Conservation (phyloP, 257 asterid genomes). For the Mentha longifolia region DNA sequence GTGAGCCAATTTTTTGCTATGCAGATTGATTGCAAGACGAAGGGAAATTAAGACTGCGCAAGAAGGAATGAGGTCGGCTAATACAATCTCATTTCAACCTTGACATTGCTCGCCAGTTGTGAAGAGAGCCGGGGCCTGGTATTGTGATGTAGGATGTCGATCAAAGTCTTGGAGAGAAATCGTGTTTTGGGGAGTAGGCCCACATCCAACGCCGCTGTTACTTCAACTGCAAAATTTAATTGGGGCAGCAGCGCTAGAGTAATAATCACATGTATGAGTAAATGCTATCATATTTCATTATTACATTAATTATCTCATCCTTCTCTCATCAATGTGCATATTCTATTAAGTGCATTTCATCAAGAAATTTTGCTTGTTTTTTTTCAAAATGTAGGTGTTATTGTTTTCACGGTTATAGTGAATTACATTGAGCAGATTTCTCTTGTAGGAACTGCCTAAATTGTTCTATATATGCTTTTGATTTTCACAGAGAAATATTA, state of each 20-base stretch:
- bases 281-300: constrained; percentile 37
- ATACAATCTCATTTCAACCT: neutral
- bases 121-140: constrained; percentile 5
- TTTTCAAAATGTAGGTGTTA: too few species aligned
- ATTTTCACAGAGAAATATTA: too few species aligned
- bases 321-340: constrained; percentile 5
- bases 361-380: neutral
- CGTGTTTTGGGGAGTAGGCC: constrained; percentile 5
- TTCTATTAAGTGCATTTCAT: neutral
- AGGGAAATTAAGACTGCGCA: neutral
- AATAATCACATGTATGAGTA: constrained; percentile 44
- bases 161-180: neutral
- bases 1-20: neutral
- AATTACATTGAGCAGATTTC: neutral
- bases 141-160: neutral
- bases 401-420: neutral
- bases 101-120: constrained; percentile 1
- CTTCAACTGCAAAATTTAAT: constrained; percentile 50
- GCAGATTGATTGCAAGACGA: neutral
- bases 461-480: too few species aligned
- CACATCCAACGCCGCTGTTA: constrained; percentile 22
- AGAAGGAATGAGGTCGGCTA: neutral
- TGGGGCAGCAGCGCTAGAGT: constrained; percentile 1
- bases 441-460: too few species aligned
- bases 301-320: constrained; percentile 21